phyloP scores from a whole-genome alignment of 306 rosid species.

The Comarum palustre region DNA sequence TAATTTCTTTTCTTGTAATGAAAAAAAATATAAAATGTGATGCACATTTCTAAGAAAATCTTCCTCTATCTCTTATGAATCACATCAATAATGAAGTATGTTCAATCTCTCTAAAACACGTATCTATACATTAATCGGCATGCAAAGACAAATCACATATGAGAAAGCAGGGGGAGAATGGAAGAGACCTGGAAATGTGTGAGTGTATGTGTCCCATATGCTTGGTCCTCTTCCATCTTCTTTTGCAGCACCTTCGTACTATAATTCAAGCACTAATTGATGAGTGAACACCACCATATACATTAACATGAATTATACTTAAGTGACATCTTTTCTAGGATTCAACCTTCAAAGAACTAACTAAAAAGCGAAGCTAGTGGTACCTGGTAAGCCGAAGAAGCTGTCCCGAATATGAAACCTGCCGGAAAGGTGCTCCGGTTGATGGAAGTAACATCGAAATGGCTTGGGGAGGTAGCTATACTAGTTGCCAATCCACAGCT shows the following conservation, averaged over 20 bases:
- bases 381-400: constrained; percentile 22
- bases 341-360: not conserved
- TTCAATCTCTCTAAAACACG: not conserved
- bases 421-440: constrained; percentile 46
- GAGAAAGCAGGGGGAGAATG: not conserved
- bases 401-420: constrained; percentile 19
- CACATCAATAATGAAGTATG: not conserved
- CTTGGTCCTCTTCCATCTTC: constrained; percentile 53
- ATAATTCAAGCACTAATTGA: not conserved
- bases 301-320: not conserved
- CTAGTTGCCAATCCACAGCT: not conserved
- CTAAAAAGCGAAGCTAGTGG: not conserved
- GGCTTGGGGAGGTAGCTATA: not conserved
- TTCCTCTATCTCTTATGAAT: not conserved
- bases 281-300: not conserved
- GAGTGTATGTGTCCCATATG: constrained; percentile 62
- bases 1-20: too few species aligned
- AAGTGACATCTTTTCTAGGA: not conserved
- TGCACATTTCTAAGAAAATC: too few species aligned
- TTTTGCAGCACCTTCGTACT: constrained; percentile 65
- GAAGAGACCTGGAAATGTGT: constrained; percentile 32
- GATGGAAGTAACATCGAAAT: constrained; percentile 17
- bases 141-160: not conserved
- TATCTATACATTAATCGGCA: not conserved
- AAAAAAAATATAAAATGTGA: too few species aligned